Conservation (phyloP, 2,329 filamentous ascomycete genomes). For the Colletotrichum falcatum region DNA sequence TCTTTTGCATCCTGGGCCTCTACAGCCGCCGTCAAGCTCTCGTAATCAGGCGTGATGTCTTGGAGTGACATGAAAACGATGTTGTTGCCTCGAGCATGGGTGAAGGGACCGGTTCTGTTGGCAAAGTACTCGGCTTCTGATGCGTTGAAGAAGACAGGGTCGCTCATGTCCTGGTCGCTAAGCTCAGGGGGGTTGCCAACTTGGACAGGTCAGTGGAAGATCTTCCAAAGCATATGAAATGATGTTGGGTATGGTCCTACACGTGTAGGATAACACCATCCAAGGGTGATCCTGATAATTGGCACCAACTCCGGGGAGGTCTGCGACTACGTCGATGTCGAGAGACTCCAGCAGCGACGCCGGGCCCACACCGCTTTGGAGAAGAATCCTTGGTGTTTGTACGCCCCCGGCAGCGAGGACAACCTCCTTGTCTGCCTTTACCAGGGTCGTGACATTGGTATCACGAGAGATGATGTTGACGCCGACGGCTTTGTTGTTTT, state of each 20-base stretch:
- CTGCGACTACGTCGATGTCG: constrained; percentile 49
- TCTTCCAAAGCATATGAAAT: neutral
- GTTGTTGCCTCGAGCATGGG: constrained; percentile 44
- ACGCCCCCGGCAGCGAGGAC: constrained; percentile 56
- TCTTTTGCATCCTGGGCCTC: constrained; percentile 48
- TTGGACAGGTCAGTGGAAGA: neutral
- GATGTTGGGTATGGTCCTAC: neutral
- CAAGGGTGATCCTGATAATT: constrained; percentile 40
- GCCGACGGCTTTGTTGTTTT: constrained; percentile 46
- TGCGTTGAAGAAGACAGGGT: constrained; percentile 50
- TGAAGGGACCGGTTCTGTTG: constrained; percentile 48
- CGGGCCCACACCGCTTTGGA: constrained; percentile 62
- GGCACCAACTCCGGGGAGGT: constrained; percentile 38
- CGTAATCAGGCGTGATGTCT: constrained; percentile 45
- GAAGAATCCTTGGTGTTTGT: constrained; percentile 58
- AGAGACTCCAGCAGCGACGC: constrained; percentile 51
- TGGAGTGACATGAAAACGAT: constrained; percentile 41
- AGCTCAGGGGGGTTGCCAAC: constrained; percentile 33
- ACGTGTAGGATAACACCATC: constrained; percentile 27
- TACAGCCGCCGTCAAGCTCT: constrained; percentile 47
- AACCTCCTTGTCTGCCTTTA: constrained; percentile 51
- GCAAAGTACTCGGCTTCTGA: constrained; percentile 49
- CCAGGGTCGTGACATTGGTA: neutral
- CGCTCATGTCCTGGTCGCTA: constrained; percentile 45
- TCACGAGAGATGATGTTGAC: constrained; percentile 49